phyloP scores from a whole-genome alignment of 1,139 yeast species.

The Candida glucosophila region DNA sequence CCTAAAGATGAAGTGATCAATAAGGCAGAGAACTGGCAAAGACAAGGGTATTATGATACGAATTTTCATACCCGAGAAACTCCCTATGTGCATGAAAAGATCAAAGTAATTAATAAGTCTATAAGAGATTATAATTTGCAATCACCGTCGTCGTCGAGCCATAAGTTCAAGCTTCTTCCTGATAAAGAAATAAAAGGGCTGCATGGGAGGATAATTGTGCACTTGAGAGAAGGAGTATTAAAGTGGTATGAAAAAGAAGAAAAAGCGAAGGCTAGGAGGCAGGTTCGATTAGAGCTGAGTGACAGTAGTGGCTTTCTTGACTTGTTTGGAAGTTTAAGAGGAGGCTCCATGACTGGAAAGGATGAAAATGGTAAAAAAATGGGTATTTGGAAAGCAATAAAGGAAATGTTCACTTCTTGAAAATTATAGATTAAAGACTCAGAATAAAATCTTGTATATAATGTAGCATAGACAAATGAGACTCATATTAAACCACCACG shows the following conservation, averaged over 20 bases:
- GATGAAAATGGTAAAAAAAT: too few relatives aligned
- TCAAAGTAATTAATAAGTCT: slow-evolving; percentile 45
- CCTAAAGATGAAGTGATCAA: slow-evolving; percentile 7
- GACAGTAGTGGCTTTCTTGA: slow-evolving; percentile 4
- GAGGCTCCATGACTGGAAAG: too few relatives aligned
- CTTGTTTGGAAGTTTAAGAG: too few relatives aligned
- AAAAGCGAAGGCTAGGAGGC: slow-evolving; percentile 5
- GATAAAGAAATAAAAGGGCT: slow-evolving; percentile 41
- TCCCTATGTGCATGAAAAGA: slow-evolving; percentile 33
- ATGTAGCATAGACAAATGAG: too few relatives aligned
- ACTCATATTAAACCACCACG: too few relatives aligned
- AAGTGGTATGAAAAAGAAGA: slow-evolving; percentile 13
- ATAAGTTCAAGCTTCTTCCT: slow-evolving; percentile 51
- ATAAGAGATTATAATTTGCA: slow-evolving; percentile 72
- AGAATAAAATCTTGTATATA: too few relatives aligned
- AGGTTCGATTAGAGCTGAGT: neutral
- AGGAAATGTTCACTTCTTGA: slow-evolving; percentile 18
- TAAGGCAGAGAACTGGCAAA: slow-evolving; percentile 3
- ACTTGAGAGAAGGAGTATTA: slow-evolving; percentile 8
- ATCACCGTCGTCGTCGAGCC: slow-evolving; percentile 63
- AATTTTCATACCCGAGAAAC: slow-evolving; percentile 12
- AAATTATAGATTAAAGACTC: slow-evolving; percentile 2
- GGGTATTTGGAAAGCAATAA: slow-evolving; percentile 26
- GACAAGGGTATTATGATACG: slow-evolving; percentile 26
- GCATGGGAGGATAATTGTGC: slow-evolving; percentile 4